Conservation (phyloP, 768 basidiomycete species). For the Boletales sp. region DNA sequence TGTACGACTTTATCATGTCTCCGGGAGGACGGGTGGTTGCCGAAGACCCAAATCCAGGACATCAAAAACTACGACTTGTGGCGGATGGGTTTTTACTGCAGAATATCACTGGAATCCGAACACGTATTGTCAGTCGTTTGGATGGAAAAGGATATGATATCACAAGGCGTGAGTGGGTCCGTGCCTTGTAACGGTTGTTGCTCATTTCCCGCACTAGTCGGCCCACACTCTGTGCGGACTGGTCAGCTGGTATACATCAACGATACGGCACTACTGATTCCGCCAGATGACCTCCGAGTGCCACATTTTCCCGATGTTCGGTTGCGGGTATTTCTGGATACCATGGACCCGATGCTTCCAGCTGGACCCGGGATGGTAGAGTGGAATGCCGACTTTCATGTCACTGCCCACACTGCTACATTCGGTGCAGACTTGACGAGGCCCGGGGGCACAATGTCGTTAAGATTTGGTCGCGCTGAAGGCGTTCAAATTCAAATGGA, state of each 20-base stretch:
- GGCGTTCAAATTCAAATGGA: conserved; percentile 58
- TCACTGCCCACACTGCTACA: conserved; percentile 59
- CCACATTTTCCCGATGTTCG: conserved; percentile 41
- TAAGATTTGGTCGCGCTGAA: conserved; percentile 47
- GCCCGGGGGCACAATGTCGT: conserved; percentile 21
- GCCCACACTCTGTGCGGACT: conserved; percentile 72
- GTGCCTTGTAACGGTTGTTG: background rate
- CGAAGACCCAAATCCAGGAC: conserved; percentile 70
- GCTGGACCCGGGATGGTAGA: conserved; percentile 38
- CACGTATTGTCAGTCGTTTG: conserved; percentile 72
- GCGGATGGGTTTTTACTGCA: conserved; percentile 71
- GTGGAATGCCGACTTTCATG: conserved; percentile 42
- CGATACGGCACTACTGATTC: conserved; percentile 50
- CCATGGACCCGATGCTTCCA: conserved; percentile 44
- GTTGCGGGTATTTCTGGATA: conserved; percentile 57
- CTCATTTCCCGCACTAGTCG: conserved; percentile 49
- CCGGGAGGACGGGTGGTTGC: conserved; percentile 45
- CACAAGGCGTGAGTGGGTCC: conserved; percentile 58
- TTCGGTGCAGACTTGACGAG: conserved; percentile 66
- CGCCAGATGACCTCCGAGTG: conserved; percentile 19
- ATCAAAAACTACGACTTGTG: conserved; percentile 59
- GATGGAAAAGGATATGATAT: conserved; percentile 88
- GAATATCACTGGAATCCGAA: conserved; percentile 75
- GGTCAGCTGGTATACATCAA: conserved; percentile 84
- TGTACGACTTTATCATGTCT: conserved; percentile 80